These are phyloP conservation scores for Metarhizium guizhouense DNA, from an alignment of 2,329 filamentous ascomycete species.

Conservation along the genomic window DNA sequence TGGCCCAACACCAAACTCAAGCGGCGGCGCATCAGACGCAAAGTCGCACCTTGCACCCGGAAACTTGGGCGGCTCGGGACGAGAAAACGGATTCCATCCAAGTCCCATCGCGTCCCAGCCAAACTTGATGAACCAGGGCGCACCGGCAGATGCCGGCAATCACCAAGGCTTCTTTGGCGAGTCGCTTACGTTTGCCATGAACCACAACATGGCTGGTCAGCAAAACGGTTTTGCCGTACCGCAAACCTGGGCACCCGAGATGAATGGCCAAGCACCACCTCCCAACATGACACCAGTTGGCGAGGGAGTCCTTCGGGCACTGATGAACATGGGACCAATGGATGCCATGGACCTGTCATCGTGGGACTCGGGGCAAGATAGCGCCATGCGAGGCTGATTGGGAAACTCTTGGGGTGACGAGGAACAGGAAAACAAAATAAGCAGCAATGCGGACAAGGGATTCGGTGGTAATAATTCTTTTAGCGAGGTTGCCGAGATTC, in stretches of 20 bases:
- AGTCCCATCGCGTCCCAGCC: conserved; percentile 40
- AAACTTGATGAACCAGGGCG: conserved; percentile 26
- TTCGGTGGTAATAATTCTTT: not conserved
- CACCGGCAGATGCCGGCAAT: conserved; percentile 24
- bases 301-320: conserved; percentile 46
- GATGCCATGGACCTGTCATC: conserved; percentile 48
- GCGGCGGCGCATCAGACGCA: conserved; percentile 23
- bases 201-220: conserved; percentile 13
- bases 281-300: conserved; percentile 43
- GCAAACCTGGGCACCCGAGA: conserved; percentile 33
- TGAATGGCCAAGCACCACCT: conserved; percentile 25
- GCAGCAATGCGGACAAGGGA: not conserved
- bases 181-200: conserved; percentile 27
- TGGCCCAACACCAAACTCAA: conserved; percentile 52
- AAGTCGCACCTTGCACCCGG: conserved; percentile 19
- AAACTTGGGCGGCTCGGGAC: conserved; percentile 27
- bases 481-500: not conserved
- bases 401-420: not conserved
- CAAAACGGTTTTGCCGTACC: conserved; percentile 30
- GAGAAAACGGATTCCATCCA: conserved; percentile 39
- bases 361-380: conserved; percentile 33
- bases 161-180: conserved; percentile 32
- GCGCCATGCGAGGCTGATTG: conserved; percentile 9
- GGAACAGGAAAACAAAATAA: not conserved
- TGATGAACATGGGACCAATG: conserved; percentile 52